phyloP scores from a whole-genome alignment of 257 asterid species.

The Oldenlandia corymbosa region DNA sequence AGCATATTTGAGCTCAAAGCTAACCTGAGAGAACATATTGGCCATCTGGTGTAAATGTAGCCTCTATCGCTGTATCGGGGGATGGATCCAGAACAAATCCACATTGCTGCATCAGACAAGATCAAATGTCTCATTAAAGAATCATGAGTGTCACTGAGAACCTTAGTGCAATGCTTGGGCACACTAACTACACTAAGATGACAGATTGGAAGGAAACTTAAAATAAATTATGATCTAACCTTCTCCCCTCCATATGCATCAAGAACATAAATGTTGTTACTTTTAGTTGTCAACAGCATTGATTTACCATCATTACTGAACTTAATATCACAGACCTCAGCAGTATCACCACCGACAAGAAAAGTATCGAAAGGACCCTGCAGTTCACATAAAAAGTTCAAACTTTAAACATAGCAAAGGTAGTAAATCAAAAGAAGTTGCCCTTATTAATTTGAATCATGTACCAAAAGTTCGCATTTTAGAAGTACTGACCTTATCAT shows the following conservation, averaged over 20 bases:
- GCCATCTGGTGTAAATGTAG: constrained; percentile 95
- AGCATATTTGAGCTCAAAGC: background rate
- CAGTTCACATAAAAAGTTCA: constrained; percentile 12
- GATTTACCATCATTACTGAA: constrained; percentile 97
- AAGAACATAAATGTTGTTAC: constrained; percentile 74
- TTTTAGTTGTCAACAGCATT: constrained; percentile 84
- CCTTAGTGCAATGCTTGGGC: background rate
- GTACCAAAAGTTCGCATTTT: background rate
- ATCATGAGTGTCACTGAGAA: too few species aligned
- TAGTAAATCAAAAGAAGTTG: constrained; percentile 11
- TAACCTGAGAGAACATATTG: constrained; percentile 82
- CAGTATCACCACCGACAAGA: constrained; percentile 93
- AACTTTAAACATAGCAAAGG: background rate
- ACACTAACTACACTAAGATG: background rate
- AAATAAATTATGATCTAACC: constrained; percentile 36
- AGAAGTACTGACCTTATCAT: constrained; percentile 62
- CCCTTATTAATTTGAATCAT: background rate
- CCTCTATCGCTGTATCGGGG: constrained; percentile 57
- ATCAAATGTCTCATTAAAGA: too few species aligned
- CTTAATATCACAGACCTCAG: constrained; percentile 96
- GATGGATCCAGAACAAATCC: constrained; percentile 80
- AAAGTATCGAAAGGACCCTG: constrained; percentile 98
- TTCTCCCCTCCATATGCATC: constrained; percentile 94
- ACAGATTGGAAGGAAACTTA: background rate
- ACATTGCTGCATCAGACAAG: constrained; percentile 49